Evolutionary conservation across 805 yeast genomes (phyloP).

Genomic region (Yamadazyma paraphyllophila): DNA sequence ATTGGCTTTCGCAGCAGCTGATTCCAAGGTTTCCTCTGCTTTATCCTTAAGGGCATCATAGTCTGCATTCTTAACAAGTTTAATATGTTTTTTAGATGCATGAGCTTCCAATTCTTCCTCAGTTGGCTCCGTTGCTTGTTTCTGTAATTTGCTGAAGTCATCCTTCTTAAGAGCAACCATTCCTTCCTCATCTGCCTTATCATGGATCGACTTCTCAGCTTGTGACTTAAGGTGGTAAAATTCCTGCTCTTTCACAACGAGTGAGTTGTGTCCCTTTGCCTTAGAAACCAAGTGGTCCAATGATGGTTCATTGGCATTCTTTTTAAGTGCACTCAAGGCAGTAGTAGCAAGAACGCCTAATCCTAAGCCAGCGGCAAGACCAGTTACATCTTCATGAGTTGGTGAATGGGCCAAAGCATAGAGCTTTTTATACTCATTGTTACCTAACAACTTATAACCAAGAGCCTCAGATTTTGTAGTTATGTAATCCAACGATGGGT

Average conservation of each 20-base stretch:
- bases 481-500: constrained; percentile 24
- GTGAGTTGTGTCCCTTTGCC: constrained; percentile 2
- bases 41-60: constrained; percentile 11
- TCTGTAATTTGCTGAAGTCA: constrained; percentile 14
- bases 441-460: constrained; percentile 12
- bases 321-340: not conserved
- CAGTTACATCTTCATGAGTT: constrained; percentile 14
- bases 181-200: constrained; percentile 14
- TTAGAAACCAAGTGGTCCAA: not conserved
- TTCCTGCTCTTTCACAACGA: not conserved
- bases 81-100: not conserved
- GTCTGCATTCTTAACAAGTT: constrained; percentile 12
- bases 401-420: constrained; percentile 5
- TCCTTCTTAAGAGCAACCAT: constrained; percentile 14
- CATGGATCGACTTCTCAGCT: not conserved
- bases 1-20: constrained; percentile 16
- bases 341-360: constrained; percentile 7
- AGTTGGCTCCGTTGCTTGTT: constrained; percentile 4
- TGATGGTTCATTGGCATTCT: constrained; percentile 1
- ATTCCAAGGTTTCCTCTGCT: constrained; percentile 10
- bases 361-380: constrained; percentile 6
- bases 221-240: not conserved
- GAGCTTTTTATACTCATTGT: constrained; percentile 6
- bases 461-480: constrained; percentile 20
- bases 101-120: not conserved